Evolutionary conservation across 2,329 filamentous ascomycete genomes (phyloP).

Genomic region (Chrysosporium keratinophilum): DNA sequence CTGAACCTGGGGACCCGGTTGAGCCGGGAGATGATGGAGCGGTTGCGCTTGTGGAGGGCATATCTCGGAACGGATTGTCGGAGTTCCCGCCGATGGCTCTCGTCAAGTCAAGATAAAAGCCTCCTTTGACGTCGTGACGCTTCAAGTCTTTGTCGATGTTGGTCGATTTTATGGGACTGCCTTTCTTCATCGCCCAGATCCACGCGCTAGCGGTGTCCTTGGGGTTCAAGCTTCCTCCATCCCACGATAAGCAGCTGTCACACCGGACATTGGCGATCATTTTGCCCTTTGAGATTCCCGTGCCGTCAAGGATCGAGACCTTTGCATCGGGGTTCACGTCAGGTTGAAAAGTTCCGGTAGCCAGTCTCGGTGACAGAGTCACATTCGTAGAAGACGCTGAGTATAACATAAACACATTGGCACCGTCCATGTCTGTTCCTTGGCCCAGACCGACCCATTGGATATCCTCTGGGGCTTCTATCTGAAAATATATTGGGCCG

Average conservation of each 20-base stretch:
- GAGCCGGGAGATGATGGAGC: background rate
- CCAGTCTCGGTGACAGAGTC: conserved; percentile 46
- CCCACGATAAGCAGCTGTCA: conserved; percentile 45
- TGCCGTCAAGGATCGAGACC: conserved; percentile 44
- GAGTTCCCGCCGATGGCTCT: conserved; percentile 41
- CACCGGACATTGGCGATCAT: conserved; percentile 50
- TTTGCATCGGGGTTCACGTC: conserved; percentile 33
- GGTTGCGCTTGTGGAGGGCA: background rate
- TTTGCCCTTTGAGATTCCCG: conserved; percentile 42
- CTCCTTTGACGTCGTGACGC: conserved; percentile 37
- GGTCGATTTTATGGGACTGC: conserved; percentile 40
- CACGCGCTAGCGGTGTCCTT: conserved; percentile 36
- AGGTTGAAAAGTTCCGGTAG: conserved; percentile 38
- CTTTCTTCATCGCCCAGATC: conserved; percentile 42
- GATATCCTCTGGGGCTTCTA: conserved; percentile 44
- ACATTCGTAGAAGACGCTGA: conserved; percentile 45
- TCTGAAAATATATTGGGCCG: conserved; percentile 50
- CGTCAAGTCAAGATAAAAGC: conserved; percentile 41
- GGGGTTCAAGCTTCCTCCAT: conserved; percentile 43
- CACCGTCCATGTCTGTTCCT: conserved; percentile 43
- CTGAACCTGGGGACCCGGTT: background rate
- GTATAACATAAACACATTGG: conserved; percentile 53
- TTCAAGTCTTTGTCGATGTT: conserved; percentile 35
- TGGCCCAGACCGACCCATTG: conserved; percentile 49
- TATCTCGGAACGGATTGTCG: conserved; percentile 24